Evolutionary conservation across 2,329 filamentous ascomycete genomes (phyloP), one percentile per base, ranked within the genome.

Genomic region (Tolypocladium amazonense): DNA sequence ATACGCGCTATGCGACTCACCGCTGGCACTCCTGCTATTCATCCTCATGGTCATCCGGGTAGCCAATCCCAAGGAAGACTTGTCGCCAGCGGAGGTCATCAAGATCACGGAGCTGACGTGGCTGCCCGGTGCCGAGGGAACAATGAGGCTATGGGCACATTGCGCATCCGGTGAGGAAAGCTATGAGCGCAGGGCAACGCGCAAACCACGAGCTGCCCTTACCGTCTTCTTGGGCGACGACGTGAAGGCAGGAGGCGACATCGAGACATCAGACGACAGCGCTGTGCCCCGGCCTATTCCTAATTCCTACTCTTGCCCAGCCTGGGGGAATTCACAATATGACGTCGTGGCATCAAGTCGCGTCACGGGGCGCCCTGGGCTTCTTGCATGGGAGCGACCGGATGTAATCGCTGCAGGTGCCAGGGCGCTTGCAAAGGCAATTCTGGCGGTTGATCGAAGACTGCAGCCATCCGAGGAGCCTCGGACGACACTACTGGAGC

Each of bases 81-180:
- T 83, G 57, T 75, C 76, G 2, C 72, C 75, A 4, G 73, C 76
- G 18, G 82, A 88, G 59, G 75, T 88, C 30, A 76, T 89, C 60
- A 83, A 82, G 23, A 75, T 86, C 65, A 80, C 83, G 1, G 80
- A 83, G 68, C 72, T 88, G 35, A 81, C 84, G 27, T 89, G 86
- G 87, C 71, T 89, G 0, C 85, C 86, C 0, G 86, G 86, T 0
- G 85, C 85, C 0, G 86, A 88, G 66, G 79, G 79, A 1, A 79
- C 79, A 3, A 70, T 87, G 64, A 74, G 84, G 33, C 87, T 80
- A 59, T 83, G 79, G 81, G 75, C 80, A 8, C 69, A 76, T 41
- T 79, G 76, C 45, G 70, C 71, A 20, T 69, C 70, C 43, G 62
- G 66, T 9, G 72, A 75, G 52, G 66, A 66, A 1, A 58, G 59